Evolutionary conservation across 345 rosid genomes (phyloP), one percentile per base, ranked within the genome.

Genomic region (Arabidopsis suecica): DNA sequence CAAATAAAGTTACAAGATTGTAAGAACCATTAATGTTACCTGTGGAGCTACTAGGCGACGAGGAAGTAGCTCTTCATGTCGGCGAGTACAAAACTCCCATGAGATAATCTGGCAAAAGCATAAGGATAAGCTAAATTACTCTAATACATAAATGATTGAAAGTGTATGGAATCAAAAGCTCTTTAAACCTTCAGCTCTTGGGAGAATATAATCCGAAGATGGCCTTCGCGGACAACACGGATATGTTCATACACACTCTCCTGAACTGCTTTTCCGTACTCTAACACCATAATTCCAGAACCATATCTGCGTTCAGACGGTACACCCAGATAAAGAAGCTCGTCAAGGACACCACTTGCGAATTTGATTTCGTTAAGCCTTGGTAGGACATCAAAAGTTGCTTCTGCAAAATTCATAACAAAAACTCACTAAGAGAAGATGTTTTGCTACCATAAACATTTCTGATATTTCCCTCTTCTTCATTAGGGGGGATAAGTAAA

Each of bases 161-260:
- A 41, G 63, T 14, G 33, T 12, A 12, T 9, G 37, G 12, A 73
- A 76, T 65, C 30, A 50, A 68, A 45, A 37, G 33, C 74, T 56
- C 34, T 36, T 23, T 47, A 54, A 67, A 94, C 98, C 98, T 95
- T 92, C 56, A 95, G 84, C 61, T 95, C 99, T 53, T 87, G 91
- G 65, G 96, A 85, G 71, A 95, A 95, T 77, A 89, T 74, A 69
- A 95, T 87, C 51, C 99, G 91, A 60, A 95, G 96, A 80, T 86
- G 93, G 72, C 99, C 99, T 88, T 92, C 99, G 42, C 96, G 97
- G 56, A 95, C 93, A 76, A 95, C 96, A 69, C 97, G 99, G 80
- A 92, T 91, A 61, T 95, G 93, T 84, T 95, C 99, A 69, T 92
- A 90, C 25, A 95, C 96, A 85, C 90, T 95, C 83, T 92, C 99